A percentile compares a stretch with the other conserved stretches of the same genome.
Evolutionary conservation across 177 flowering plant species (phyloP).

Genomic region (Telopea speciosissima): DNA sequence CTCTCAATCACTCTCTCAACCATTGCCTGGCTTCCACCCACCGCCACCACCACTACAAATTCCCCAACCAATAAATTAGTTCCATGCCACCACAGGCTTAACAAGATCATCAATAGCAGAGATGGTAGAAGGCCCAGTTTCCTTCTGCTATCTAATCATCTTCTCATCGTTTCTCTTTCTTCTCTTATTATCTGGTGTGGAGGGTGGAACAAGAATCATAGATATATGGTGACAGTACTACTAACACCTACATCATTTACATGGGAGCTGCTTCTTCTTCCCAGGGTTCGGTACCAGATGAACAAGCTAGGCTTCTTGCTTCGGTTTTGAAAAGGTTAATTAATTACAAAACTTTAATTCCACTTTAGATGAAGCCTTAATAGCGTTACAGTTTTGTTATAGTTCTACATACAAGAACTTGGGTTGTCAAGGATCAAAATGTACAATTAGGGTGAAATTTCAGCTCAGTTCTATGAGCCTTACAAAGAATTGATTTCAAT

Average conservation of each 20-base stretch:
- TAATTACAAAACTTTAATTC: no score
- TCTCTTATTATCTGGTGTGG: slow-evolving; percentile 9
- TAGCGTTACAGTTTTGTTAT: no score
- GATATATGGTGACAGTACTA: slow-evolving; percentile 9
- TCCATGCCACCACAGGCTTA: no score
- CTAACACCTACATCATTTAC: slow-evolving; percentile 55
- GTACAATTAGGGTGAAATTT: no score
- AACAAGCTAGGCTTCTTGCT: slow-evolving; percentile 37
- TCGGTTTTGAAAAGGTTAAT: slow-evolving; percentile 38
- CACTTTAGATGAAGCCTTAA: no score
- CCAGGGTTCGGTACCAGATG: slow-evolving; percentile 14
- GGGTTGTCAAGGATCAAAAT: no score
- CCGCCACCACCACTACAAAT: background rate
- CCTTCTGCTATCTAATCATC: background rate
- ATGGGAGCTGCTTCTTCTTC: slow-evolving; percentile 50
- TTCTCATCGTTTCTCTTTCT: no score
- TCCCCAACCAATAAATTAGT: background rate
- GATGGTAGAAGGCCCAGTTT: slow-evolving; percentile 13
- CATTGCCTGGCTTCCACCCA: no score
- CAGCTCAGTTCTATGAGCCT: no score
- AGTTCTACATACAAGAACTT: no score
- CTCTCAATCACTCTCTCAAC: no score
- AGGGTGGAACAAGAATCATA: slow-evolving; percentile 14
- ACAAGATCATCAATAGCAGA: slow-evolving; percentile 4
- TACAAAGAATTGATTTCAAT: no score